Evolutionary conservation across 345 rosid species (phyloP).

Genomic region (Euphorbia pulcherrima): DNA sequence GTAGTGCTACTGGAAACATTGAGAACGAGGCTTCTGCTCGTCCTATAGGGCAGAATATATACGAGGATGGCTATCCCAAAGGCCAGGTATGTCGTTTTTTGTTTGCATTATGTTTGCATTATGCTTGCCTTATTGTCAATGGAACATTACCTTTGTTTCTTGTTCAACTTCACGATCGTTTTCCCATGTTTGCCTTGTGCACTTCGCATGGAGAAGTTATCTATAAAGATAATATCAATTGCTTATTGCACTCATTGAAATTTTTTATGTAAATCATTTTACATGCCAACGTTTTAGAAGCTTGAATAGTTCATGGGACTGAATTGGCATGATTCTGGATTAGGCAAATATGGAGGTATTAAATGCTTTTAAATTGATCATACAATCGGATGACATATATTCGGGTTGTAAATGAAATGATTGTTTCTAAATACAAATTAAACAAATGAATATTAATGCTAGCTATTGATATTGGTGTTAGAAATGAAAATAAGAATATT

Average conservation of each 20-base stretch:
- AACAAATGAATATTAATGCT: too few relatives aligned
- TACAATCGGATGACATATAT: background rate
- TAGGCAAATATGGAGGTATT: background rate
- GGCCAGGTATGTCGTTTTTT: constrained; percentile 46
- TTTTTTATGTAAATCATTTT: background rate
- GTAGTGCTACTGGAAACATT: constrained; percentile 41
- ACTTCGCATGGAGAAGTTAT: background rate
- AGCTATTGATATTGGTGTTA: too few relatives aligned
- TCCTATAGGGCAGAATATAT: constrained; percentile 44
- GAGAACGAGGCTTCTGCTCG: constrained; percentile 53
- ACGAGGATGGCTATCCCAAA: constrained; percentile 53
- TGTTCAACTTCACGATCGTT: background rate
- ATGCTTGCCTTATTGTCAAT: background rate
- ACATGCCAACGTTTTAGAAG: background rate
- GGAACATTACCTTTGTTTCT: background rate
- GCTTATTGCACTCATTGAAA: background rate
- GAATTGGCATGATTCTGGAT: background rate
- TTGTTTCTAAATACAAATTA: background rate
- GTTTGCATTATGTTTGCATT: background rate
- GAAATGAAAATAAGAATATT: too few relatives aligned
- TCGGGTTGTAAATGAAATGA: background rate
- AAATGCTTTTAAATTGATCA: background rate
- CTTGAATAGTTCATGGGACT: background rate
- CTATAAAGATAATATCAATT: background rate
- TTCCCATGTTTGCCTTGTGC: background rate